phyloP scores from a whole-genome alignment of 352 stramenopile species.

The Phytophthora sansomeana region DNA sequence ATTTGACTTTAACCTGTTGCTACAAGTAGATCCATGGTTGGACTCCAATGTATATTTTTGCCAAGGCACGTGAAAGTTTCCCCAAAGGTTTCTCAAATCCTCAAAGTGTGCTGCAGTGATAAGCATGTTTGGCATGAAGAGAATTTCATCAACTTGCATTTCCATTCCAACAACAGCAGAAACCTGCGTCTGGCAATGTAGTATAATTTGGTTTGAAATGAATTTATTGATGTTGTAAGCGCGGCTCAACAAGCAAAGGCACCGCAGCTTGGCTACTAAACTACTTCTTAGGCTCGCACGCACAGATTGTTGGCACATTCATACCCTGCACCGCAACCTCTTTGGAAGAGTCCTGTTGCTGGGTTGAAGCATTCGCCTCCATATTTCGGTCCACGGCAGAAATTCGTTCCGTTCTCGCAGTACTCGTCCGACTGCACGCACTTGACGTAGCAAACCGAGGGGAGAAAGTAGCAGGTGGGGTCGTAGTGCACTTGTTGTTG shows the following conservation, averaged over 20 bases:
- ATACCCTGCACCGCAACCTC: constrained; percentile 33
- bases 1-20: too few species aligned
- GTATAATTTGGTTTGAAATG: not conserved
- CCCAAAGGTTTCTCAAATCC: not conserved
- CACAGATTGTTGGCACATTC: constrained; percentile 40
- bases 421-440: constrained; percentile 37
- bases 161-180: not conserved
- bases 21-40: too few species aligned
- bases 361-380: constrained; percentile 41
- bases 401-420: constrained; percentile 36
- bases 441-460: constrained; percentile 33
- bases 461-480: constrained; percentile 28
- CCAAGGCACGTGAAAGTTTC: not conserved
- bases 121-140: too few species aligned
- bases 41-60: too few species aligned
- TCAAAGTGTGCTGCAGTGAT: too few species aligned
- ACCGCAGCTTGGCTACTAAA: constrained; percentile 26
- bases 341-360: constrained; percentile 36
- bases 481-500: constrained; percentile 41
- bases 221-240: constrained; percentile 24
- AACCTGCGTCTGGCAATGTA: not conserved
- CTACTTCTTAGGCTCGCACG: constrained; percentile 30
- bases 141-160: not conserved
- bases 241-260: constrained; percentile 3
- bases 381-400: constrained; percentile 28